Base-by-base conservation (phyloP, 164 flowering plant genomes). In the Vitis labrusca region DNA sequence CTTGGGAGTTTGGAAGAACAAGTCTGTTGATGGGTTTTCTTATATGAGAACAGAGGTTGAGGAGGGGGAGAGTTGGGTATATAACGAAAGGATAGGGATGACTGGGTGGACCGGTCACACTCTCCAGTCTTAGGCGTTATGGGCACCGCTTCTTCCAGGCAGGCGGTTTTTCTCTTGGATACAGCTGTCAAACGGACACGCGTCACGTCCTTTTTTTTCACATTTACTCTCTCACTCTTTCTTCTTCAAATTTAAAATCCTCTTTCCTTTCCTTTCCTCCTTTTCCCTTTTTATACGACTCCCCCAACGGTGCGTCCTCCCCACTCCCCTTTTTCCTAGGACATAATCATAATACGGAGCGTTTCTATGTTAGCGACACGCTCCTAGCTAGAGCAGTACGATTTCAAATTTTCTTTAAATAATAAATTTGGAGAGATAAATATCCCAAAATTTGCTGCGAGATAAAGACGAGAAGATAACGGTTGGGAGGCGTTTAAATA, bases 171-270 rank as follows among this genome's bases (percentile, higher is more conserved):
- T 37, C 56, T 68, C 44, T 79, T 80, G 69, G 81, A 77, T 83
- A 87, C 91, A 87, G 91, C 91, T 84, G 88, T 76, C 63, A 30
- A 66, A 64, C 27, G 76, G 75, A 85, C 89, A 87, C 93, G 93
- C 84, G 93, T 85, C 89, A 58, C 60, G 2, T 71, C 60, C 3
- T 11, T 23, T 10, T 50, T 57, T 49, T 78, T 71, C 80, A 51
- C 78, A 77, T 77, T 79, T 76, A 52, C 78, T 72, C 71, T 52
- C 78, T 55, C 17, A 9, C 32, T 17, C 50, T 37, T 17, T 51
- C 4, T 9, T 60, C 7, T 58, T 19, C 59, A 2, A 10, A 44
- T 50, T 55, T 29, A 17, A 2, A 14, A 30, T 51, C 30, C 16
- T 55, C 58, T 60, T 30, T 54, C 51, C 29, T 53, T 9, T 7